Evolutionary conservation across 2,329 filamentous ascomycete genomes (phyloP).

Genomic region (Botrytis fragariae): DNA sequence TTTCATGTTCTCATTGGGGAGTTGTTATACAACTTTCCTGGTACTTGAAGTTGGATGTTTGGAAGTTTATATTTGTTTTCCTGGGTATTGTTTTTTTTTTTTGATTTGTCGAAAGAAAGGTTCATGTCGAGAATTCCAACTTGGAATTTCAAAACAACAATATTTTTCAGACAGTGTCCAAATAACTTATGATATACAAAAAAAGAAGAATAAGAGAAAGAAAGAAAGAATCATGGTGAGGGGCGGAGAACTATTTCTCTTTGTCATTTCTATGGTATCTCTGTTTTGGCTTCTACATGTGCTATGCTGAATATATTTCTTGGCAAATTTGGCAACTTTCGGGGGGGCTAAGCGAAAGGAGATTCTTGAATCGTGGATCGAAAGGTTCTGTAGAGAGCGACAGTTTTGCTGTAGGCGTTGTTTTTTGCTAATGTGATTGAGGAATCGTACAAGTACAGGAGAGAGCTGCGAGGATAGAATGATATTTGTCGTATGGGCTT

Average conservation of each 20-base stretch:
- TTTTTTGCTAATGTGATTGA: background rate
- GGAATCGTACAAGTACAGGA: rapidly evolving
- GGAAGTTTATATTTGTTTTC: background rate
- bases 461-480: rapidly evolving
- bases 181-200: background rate
- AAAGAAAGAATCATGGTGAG: background rate
- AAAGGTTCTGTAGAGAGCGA: too few relatives aligned
- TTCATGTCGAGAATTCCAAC: background rate
- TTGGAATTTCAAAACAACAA: background rate
- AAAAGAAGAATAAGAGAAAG: too few relatives aligned
- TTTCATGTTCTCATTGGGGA: background rate
- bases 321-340: background rate
- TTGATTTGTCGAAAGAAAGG: background rate
- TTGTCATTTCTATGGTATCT: background rate
- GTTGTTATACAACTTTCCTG: background rate
- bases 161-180: rapidly evolving
- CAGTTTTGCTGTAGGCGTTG: too few relatives aligned
- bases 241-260: background rate
- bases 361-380: too few relatives aligned
- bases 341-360: background rate
- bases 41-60: background rate
- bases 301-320: background rate
- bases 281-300: background rate
- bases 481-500: background rate
- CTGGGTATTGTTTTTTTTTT: rapidly evolving